Base-by-base conservation (phyloP, 2,329 filamentous ascomycete species). In the Pseudohalonectria lignicola region DNA sequence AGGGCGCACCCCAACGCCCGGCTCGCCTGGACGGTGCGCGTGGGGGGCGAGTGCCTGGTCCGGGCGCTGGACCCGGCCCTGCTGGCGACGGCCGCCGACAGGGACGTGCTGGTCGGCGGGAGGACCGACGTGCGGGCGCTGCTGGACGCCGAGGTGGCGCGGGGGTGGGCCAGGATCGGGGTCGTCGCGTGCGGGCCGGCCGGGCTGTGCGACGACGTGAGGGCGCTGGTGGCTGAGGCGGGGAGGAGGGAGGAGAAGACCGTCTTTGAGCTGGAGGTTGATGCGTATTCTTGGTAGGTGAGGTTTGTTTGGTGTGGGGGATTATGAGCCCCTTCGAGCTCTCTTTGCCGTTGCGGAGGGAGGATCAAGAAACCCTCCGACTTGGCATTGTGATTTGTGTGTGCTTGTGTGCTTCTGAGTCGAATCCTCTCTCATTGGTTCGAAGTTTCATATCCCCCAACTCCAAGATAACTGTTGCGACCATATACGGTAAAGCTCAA, bases 151-250 rank as follows among this genome's bases (percentile, higher is more conserved):
- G 62, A 63, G 40, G 45, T 46, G 4, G 36, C 46, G 15, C 44
- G 40, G 2, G 55, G 53, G 12, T 55, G 46, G 41, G 41, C 41
- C 5, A 51, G 43, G 43, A 46, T 62, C 34, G 60, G 52, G 1
- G 58, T 66, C 3, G 52, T 66, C 2, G 61, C 59, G 1, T 65
- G 53, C 32, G 63, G 63, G n/a, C 63, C 63, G 3, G 54, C 47
- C 0, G 53, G 49, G 2, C 47, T 67, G 38, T 61, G 59, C 34
- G 63, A 66, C 40, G 56, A 61, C 43, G 60, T 58, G 5, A 48
- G 62, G 31, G 48, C 47, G 8, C 43, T 45, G 5, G 58, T 64
- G 21, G 44, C 36, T 4, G n/a, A 19, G 6, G 12, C 21, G 19
- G 32, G 32, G 19, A 34, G 32, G 19, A 34, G 32, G 32, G 16